Percentiles rank a stretch among this genome's conserved stretches.
These are phyloP conservation scores for Olyra latifolia DNA, from an alignment of 176 grass and related monocot species.

Conservation along the genomic window DNA sequence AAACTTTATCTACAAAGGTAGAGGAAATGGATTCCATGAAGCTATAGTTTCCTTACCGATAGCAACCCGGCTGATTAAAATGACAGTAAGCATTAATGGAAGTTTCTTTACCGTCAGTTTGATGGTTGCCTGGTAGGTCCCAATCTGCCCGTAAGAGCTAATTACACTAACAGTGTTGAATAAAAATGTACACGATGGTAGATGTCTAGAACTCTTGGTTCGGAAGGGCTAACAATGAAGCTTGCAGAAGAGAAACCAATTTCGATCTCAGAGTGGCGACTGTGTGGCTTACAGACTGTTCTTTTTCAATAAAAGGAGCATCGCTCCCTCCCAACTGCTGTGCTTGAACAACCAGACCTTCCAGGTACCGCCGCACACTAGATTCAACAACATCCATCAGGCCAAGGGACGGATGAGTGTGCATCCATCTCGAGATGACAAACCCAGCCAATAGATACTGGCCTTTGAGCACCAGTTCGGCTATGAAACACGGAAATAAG, in stretches of 20 bases:
- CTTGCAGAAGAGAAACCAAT: conserved; percentile 56
- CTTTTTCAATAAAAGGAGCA: conserved; percentile 4
- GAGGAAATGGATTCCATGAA: too few relatives aligned
- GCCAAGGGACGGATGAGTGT: conserved; percentile 66
- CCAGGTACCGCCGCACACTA: conserved; percentile 58
- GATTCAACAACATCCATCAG: conserved; percentile 67
- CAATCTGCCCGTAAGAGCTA: too few relatives aligned
- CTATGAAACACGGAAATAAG: conserved; percentile 78
- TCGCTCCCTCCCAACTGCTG: conserved; percentile 27
- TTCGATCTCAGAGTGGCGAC: conserved; percentile 50
- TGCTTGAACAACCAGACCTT: conserved; percentile 59
- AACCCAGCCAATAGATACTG: conserved; percentile 75
- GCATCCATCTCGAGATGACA: conserved; percentile 86
- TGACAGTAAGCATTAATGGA: too few relatives aligned
- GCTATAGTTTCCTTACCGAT: too few relatives aligned
- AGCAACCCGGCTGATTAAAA: too few relatives aligned
- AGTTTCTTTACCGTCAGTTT: too few relatives aligned
- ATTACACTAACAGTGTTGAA: background rate
- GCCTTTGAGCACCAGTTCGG: conserved; percentile 59
- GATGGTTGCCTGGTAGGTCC: too few relatives aligned
- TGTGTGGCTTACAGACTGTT: conserved; percentile 38
- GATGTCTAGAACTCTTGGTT: conserved; percentile 1
- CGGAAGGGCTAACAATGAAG: conserved; percentile 58
- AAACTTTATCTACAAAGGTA: too few relatives aligned
- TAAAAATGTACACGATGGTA: conserved; percentile 31